Base-by-base conservation (phyloP, 1,284 basidiomycete species). In the Tylopilus sp. region DNA sequence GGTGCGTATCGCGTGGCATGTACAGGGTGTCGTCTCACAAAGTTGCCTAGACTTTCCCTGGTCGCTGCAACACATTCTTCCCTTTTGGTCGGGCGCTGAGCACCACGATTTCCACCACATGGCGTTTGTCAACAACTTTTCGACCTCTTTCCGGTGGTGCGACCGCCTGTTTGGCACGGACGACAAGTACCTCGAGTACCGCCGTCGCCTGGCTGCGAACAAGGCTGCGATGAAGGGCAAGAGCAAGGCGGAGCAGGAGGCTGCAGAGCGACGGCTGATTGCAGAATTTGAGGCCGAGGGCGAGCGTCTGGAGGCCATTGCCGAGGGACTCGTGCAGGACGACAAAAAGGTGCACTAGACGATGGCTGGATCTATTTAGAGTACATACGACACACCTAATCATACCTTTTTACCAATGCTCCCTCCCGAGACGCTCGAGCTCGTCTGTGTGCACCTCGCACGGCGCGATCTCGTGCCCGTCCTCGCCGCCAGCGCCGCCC, bases 41-140 rank as follows among this genome's bases (percentile, higher is more conserved):
- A 52, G 31, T 44, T 24, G 14, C 11, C 2, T 40, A 90, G 90
- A 97, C 73, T 97, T 97, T 82, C 94, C 94, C 5, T 96, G 93
- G 94, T 96, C 92, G n/a, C 79, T 99, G 57, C 89, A 94, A 66
- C 87, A 96, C 79, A 88, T 93, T 67, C 56, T 99, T 28, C 96
- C 96, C 5, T 93, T 98, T 83, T 99, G 96, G 96, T 93, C 94
- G 24, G 96, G 97, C 46, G 97, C 96, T 0, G 97, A 99, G 68
- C 95, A 98, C 79, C 95, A 98, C 73, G 95, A 94, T 69, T 95
- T 92, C 83, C 93, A 95, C 73, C 92, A 95, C 75, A 92, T 92
- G 90, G 86, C 89, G 2, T 92, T 92, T 75, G 83, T 84, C 52
- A 92, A 92, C 80, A 94, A 94, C 79, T 95, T 82, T 73, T 89